phyloP scores from a whole-genome alignment of 2,329 filamentous ascomycete species.

The Arthrobotrys iridis region DNA sequence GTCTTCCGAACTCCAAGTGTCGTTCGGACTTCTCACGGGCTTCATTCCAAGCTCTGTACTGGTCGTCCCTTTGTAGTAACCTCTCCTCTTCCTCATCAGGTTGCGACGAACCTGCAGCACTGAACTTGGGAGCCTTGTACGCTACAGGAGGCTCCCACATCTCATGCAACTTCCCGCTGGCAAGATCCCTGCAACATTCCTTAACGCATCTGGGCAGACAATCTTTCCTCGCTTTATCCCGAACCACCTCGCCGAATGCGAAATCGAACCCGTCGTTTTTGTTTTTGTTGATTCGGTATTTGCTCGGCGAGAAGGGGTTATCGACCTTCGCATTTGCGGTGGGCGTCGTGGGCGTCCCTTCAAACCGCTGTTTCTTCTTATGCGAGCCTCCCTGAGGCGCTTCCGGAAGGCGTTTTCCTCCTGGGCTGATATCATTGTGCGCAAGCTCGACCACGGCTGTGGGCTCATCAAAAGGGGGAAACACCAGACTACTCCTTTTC shows the following conservation, averaged over 20 bases:
- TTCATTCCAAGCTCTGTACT: slow-evolving; percentile 66
- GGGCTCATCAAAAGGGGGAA: background rate
- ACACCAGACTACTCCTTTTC: background rate
- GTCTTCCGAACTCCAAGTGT: slow-evolving; percentile 71
- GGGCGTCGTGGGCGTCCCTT: background rate
- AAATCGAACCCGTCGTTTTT: slow-evolving; percentile 76
- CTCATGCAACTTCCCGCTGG: slow-evolving; percentile 47
- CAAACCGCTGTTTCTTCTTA: slow-evolving; percentile 18
- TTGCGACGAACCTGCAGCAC: slow-evolving; percentile 29
- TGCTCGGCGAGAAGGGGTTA: slow-evolving; percentile 59
- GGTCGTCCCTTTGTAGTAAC: slow-evolving; percentile 67
- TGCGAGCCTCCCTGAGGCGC: background rate
- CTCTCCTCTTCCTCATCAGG: slow-evolving; percentile 62
- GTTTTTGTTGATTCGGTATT: slow-evolving; percentile 84
- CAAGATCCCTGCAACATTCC: slow-evolving; percentile 68
- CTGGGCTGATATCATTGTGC: background rate
- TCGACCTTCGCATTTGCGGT: background rate
- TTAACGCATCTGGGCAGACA: slow-evolving; percentile 79
- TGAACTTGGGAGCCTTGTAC: slow-evolving; percentile 42
- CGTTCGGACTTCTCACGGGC: slow-evolving; percentile 75
- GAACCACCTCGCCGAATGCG: slow-evolving; percentile 79
- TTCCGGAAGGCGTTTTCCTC: slow-evolving; percentile 7
- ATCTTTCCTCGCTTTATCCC: slow-evolving; percentile 74
- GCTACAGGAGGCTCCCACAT: slow-evolving; percentile 52
- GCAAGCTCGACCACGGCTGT: background rate